Base-by-base conservation (phyloP, 2,329 filamentous ascomycete genomes). In the Podosphaera xanthii region DNA sequence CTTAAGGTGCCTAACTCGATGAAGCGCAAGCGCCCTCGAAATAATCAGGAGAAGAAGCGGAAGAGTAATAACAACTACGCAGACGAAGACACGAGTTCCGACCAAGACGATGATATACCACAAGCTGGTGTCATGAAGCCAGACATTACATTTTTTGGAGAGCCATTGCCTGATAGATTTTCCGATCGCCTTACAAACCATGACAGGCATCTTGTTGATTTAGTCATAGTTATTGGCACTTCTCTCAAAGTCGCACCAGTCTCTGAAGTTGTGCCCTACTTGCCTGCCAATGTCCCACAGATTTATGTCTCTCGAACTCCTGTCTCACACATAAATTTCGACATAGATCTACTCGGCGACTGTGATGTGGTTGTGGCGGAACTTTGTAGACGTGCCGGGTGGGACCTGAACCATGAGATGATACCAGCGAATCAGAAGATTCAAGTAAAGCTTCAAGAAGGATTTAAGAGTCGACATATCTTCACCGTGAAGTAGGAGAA, bases 91-190 rank as follows among this genome's bases (percentile, higher is more conserved):
- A 62, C 61, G 34, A 60, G 59, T 10, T 63, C 62, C 2, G 76
- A 75, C 3, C 77, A 80, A 46, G 77, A 80, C 10, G 77, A 74
- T 30, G 74, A 81, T 59, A 81, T 84, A 46, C 81, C 82, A 1
- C 75, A 77, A 55, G 79, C 82, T 2, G 88, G 87, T 60, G 82
- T 94, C 69, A 94, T 94, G 88, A 95, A 86, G 76, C 92, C 92
- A 7, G 91, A 97, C 72, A 97, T 98, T 68, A 97, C 88, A 54
- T 97, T 98, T 74, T 97, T 97, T 67, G 91, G 91, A 65, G 92
- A 98, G 72, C 78, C 83, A 57, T 82, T 98, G 0, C 90, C 91
- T 0, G 82, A 87, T 65, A 79, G 81, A 64, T 98, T 98, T 71
- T 86, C 85, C 60, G 76, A 80, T 57, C 84, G 90, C 6, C 78